Conservation (phyloP, 352 stramenopile genomes). For the Pythium diclinum region DNA sequence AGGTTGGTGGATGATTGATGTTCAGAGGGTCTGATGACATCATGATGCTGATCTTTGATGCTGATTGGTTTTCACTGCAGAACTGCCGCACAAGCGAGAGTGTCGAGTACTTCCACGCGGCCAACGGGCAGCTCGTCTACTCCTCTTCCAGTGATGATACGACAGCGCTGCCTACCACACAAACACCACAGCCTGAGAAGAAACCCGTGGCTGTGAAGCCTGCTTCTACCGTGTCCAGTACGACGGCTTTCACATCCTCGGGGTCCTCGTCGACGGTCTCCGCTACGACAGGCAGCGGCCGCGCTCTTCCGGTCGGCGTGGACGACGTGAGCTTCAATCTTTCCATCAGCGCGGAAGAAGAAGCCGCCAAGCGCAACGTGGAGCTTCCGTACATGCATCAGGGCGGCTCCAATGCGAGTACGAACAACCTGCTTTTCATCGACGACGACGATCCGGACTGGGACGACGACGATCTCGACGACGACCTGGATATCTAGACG, state of each 20-base stretch:
- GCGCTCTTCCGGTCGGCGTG: conserved; percentile 41
- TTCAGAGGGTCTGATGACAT: not conserved
- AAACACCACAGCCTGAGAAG: not conserved
- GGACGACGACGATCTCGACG: conserved; percentile 49
- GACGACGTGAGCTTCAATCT: conserved; percentile 76
- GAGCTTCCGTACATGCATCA: conserved; percentile 76
- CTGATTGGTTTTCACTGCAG: conserved; percentile 27
- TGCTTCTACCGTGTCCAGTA: not conserved
- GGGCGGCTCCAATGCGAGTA: conserved; percentile 1
- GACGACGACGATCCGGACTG: conserved; percentile 79
- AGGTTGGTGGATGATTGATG: conserved; percentile 30
- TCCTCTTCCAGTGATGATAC: conserved; percentile 4
- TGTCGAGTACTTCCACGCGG: conserved; percentile 59
- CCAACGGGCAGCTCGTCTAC: conserved; percentile 30
- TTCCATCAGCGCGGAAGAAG: conserved; percentile 54
- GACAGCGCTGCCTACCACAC: not conserved
- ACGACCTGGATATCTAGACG: conserved; percentile 42
- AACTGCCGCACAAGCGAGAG: conserved; percentile 63
- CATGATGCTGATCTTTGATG: not conserved
- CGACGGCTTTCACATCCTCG: not conserved
- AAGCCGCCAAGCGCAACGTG: conserved; percentile 56
- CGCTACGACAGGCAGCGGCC: conserved; percentile 10
- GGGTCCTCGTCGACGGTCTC: not conserved
- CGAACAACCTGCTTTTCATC: conserved; percentile 63
- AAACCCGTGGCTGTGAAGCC: not conserved